Evolutionary conservation across 805 yeast genomes (phyloP).

Genomic region (Pichia exigua): DNA sequence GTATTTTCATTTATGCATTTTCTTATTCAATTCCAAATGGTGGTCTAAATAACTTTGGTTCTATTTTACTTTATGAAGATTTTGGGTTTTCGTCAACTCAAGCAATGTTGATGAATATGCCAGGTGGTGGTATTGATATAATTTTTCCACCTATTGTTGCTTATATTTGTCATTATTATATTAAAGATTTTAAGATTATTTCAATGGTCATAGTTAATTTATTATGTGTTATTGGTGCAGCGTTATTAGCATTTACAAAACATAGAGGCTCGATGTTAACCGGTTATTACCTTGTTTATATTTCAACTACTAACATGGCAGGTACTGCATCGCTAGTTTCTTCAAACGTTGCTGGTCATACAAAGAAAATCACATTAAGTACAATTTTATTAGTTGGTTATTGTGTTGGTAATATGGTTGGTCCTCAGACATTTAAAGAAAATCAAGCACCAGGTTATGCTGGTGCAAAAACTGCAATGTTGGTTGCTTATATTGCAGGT

Average conservation of each 20-base stretch:
- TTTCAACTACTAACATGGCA: slow-evolving; percentile 13
- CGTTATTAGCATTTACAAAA: slow-evolving; percentile 1
- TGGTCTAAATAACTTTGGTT: slow-evolving; percentile 24
- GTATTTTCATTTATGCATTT: slow-evolving; percentile 17
- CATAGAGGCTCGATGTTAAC: slow-evolving; percentile 3
- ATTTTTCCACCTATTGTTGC: slow-evolving; percentile 7
- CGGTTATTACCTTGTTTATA: slow-evolving; percentile 2
- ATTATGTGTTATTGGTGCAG: slow-evolving; percentile 4
- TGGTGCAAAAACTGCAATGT: slow-evolving; percentile 47
- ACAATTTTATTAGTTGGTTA: slow-evolving; percentile 33
- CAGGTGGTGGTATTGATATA: slow-evolving; percentile 16
- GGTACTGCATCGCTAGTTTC: slow-evolving; percentile 15
- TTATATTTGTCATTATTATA: not conserved
- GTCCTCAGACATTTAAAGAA: slow-evolving; percentile 55
- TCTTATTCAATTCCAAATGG: slow-evolving; percentile 26
- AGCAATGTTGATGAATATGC: slow-evolving; percentile 10
- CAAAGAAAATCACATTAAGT: slow-evolving; percentile 41
- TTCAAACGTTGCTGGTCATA: slow-evolving; percentile 51
- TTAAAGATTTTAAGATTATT: slow-evolving; percentile 5
- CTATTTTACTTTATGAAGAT: slow-evolving; percentile 18
- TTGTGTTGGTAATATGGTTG: slow-evolving; percentile 50
- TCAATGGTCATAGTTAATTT: slow-evolving; percentile 6
- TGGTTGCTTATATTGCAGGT: slow-evolving; percentile 14
- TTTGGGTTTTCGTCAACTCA: slow-evolving; percentile 14
- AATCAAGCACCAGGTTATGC: slow-evolving; percentile 44